These are phyloP conservation scores for Lactarius deliciosus DNA, from an alignment of 768 basidiomycete species.

Conservation along the genomic window DNA sequence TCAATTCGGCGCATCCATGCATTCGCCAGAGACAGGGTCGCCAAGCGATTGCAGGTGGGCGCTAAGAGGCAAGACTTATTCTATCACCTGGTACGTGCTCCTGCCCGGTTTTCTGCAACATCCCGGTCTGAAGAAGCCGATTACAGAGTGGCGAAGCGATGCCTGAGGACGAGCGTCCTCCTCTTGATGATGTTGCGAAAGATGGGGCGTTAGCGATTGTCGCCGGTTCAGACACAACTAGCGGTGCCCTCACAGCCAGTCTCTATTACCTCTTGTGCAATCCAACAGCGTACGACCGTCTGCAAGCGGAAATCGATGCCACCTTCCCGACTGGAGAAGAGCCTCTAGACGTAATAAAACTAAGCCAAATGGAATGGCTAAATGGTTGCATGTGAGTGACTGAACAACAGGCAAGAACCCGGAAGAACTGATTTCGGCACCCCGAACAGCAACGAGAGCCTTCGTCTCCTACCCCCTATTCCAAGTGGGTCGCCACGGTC, in stretches of 20 bases:
- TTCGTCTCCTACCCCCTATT: conserved; percentile 12
- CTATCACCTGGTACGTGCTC: conserved; percentile 39
- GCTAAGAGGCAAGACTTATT: conserved; percentile 38
- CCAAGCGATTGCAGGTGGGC: conserved; percentile 12
- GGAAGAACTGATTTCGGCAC: background rate
- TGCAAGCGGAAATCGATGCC: background rate
- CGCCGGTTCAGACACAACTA: conserved; percentile 45
- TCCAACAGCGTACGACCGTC: conserved; percentile 29
- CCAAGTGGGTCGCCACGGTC: conserved; percentile 13
- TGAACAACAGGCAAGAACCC: background rate
- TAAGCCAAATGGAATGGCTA: conserved; percentile 13
- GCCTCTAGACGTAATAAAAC: background rate
- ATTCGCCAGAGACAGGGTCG: conserved; percentile 3
- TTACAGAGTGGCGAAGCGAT: conserved; percentile 3
- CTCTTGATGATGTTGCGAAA: conserved; percentile 32
- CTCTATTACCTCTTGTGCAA: conserved; percentile 39
- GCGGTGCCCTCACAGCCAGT: conserved; percentile 36
- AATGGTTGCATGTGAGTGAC: conserved; percentile 17
- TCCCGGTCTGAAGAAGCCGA: background rate
- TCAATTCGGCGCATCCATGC: background rate
- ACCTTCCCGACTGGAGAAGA: conserved; percentile 8
- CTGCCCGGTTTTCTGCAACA: background rate
- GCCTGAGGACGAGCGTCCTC: background rate
- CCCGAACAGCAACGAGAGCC: background rate
- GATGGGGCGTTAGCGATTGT: conserved; percentile 41